phyloP scores from a whole-genome alignment of 2,329 filamentous ascomycete species.

The Intubia oerlemansii region DNA sequence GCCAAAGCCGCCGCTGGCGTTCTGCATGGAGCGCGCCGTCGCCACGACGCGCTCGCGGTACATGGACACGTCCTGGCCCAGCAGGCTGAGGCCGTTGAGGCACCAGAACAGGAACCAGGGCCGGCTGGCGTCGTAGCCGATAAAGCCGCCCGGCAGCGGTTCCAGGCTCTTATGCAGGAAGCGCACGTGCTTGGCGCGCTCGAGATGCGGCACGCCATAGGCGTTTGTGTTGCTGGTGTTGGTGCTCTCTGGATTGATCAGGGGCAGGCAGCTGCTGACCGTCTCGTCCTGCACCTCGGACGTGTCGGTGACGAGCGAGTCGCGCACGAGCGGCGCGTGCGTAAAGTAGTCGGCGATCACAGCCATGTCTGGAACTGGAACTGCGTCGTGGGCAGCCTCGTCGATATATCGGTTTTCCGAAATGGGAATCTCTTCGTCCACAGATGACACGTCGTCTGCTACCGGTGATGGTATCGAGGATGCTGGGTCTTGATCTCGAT shows the following conservation, averaged over 20 bases:
- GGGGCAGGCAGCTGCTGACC: conserved; percentile 42
- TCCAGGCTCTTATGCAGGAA: conserved; percentile 40
- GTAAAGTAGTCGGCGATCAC: conserved; percentile 36
- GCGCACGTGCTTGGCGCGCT: conserved; percentile 35
- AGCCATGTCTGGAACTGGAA: too few species aligned
- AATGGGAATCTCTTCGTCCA: conserved; percentile 4
- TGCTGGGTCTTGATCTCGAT: too few species aligned
- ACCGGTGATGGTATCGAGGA: too few species aligned
- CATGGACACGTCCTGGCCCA: conserved; percentile 44
- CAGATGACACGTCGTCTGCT: too few species aligned
- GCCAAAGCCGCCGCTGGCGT: conserved; percentile 66
- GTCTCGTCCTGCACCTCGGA: conserved; percentile 49
- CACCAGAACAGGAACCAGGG: conserved; percentile 96
- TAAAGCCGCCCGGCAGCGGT: conserved; percentile 47
- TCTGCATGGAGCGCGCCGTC: conserved; percentile 67
- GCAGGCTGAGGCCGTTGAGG: conserved; percentile 48
- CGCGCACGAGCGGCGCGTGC: conserved; percentile 37
- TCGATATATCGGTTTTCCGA: background rate
- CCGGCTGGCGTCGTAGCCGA: conserved; percentile 61
- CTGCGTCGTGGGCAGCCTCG: background rate
- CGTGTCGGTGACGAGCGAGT: conserved; percentile 44
- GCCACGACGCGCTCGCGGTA: conserved; percentile 50
- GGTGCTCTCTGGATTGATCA: conserved; percentile 17
- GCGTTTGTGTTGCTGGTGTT: conserved; percentile 32
- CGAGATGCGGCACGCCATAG: conserved; percentile 55